Evolutionary conservation across 2,329 filamentous ascomycete genomes (phyloP), one percentile per base, ranked within the genome.

Genomic region (Eutypa lata): DNA sequence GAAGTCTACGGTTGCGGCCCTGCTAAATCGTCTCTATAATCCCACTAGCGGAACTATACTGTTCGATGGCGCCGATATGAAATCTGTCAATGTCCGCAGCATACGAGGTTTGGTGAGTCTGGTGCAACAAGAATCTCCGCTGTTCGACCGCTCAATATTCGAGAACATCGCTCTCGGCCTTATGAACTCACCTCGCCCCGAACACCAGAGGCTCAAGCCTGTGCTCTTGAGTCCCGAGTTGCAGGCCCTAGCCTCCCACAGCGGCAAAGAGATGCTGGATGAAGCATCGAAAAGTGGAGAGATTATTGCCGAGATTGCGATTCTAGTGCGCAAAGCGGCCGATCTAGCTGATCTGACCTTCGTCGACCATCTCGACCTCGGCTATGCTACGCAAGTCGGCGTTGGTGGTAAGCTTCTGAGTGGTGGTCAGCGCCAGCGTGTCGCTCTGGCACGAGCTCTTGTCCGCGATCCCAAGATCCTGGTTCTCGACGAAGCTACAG

Each of bases 401-500:
- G 72, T 75, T 7, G 74, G 73, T 11, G 82, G 82, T 24, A 76
- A 75, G 35, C 72, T 82, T 6, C 71, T 86, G 31, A 82, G 78
- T 47, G 82, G 83, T 50, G 83, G 83, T 1, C 83, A 87, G 61
- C 76, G 80, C 49, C 83, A 87, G 61, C 73, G 83, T 5, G 73
- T 87, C 50, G 81, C 81, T 7, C 72, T 86, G 6, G 82, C 83
- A 1, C 72, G 82, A 24, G 80, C 79, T 18, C 68, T 87, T 14
- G 76, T 86, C 28, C 73, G 77, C 3, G 74, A 85, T 45, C 82
- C 82, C 2, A 73, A 73, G 48, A 78, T 87, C 8, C 70, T 86
- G 3, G 73, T 87, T 11, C 70, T 86, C 2, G 84, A 87, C 44
- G 83, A 87, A 61, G 82, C 83, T 2, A 87, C 83, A 2, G 77